Conservation (phyloP, 331 rosid species). For the Spiraea crenata region DNA sequence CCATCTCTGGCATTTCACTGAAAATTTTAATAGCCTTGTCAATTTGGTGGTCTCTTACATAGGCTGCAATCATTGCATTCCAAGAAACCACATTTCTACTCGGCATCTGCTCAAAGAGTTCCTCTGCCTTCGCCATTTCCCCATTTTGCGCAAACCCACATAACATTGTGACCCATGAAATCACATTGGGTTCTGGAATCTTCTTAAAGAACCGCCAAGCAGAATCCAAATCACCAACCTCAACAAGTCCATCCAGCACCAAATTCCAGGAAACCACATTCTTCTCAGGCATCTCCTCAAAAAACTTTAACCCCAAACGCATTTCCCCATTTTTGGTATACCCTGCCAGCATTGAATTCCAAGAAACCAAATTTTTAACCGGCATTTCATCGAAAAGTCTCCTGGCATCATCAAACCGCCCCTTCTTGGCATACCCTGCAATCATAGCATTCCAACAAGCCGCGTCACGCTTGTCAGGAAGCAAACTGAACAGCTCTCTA, state of each 20-base stretch:
- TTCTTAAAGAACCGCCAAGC: conserved; percentile 35
- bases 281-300: conserved; percentile 41
- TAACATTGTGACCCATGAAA: conserved; percentile 42
- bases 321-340: conserved; percentile 40
- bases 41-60: conserved; percentile 33
- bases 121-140: conserved; percentile 28
- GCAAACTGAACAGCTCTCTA: conserved; percentile 31
- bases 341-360: conserved; percentile 47
- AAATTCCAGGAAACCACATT: conserved; percentile 45
- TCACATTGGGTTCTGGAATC: conserved; percentile 32
- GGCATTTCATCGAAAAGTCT: conserved; percentile 39
- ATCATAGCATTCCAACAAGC: conserved; percentile 45
- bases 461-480: conserved; percentile 35
- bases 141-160: conserved; percentile 35
- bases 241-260: conserved; percentile 39
- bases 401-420: conserved; percentile 33
- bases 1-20: conserved; percentile 36
- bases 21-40: conserved; percentile 34
- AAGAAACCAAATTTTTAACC: conserved; percentile 34
- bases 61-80: conserved; percentile 48
- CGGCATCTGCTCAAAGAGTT: conserved; percentile 35
- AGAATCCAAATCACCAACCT: conserved; percentile 37
- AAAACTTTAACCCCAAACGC: conserved; percentile 29
- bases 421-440: conserved; percentile 42
- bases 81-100: conserved; percentile 44